Percentiles rank a stretch among this genome's conserved stretches.
Conservation (phyloP, 495 filamentous ascomycete species). For the Hypoxylon lienhwacheense region DNA sequence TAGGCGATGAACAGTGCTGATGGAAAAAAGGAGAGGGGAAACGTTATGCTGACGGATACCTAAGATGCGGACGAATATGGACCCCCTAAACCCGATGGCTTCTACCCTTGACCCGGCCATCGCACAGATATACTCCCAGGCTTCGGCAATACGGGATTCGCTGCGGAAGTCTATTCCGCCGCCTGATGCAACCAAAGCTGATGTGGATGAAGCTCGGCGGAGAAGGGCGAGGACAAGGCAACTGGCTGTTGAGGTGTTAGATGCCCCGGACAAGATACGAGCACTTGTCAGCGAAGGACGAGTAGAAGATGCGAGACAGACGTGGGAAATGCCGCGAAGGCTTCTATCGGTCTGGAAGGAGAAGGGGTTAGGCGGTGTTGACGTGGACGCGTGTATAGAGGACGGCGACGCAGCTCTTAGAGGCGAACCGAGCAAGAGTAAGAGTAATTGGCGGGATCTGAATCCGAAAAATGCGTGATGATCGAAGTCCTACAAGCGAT, state of each 20-base stretch:
- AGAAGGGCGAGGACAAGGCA: conserved; percentile 59
- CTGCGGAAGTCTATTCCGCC: conserved; percentile 49
- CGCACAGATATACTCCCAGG: conserved; percentile 77
- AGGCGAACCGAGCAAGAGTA: conserved; percentile 38
- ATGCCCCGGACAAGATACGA: conserved; percentile 62
- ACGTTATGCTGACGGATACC: conserved; percentile 4
- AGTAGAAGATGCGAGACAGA: conserved; percentile 59
- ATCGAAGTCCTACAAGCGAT: background rate
- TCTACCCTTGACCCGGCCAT: conserved; percentile 76
- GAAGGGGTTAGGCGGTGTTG: conserved; percentile 51
- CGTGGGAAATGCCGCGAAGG: conserved; percentile 60
- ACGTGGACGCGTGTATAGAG: conserved; percentile 52
- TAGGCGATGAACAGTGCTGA: no score
- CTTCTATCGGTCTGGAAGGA: conserved; percentile 56
- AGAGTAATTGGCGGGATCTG: conserved; percentile 34
- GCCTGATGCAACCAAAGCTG: conserved; percentile 37
- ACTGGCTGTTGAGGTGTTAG: conserved; percentile 72
- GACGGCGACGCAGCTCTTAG: conserved; percentile 54
- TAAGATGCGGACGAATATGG: conserved; percentile 73
- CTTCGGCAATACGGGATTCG: conserved; percentile 61
- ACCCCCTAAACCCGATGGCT: conserved; percentile 68
- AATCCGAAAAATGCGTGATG: conserved; percentile 8
- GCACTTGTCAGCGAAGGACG: conserved; percentile 63
- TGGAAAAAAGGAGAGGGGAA: background rate
- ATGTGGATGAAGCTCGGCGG: conserved; percentile 37